A percentile compares a stretch with the other conserved stretches of the same genome.
Conservation (phyloP, 257 asterid species). For the Solanum chaucha region DNA sequence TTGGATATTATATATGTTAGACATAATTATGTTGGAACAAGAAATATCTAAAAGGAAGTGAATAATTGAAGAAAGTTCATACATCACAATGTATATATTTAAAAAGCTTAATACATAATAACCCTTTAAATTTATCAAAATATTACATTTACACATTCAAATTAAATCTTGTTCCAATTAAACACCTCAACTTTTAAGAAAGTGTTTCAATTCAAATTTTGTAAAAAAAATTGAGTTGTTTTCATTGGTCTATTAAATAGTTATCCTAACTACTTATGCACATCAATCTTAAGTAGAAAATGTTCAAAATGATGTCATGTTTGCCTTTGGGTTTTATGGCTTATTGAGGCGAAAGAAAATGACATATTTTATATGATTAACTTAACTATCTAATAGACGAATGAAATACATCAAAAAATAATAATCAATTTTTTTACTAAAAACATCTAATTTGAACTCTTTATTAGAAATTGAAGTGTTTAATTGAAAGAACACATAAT, state of each 20-base stretch:
- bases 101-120: neutral
- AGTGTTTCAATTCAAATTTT: neutral
- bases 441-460: neutral
- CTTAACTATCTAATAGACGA: neutral
- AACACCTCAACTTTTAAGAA: neutral
- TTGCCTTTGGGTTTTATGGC: neutral
- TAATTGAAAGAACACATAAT: neutral
- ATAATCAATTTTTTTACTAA: neutral
- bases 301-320: neutral
- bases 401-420: neutral
- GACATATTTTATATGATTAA: neutral
- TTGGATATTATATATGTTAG: too few species aligned
- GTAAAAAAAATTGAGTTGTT: neutral
- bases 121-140: neutral
- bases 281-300: neutral
- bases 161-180: neutral
- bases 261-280: neutral
- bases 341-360: neutral
- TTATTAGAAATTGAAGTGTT: neutral
- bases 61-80: neutral
- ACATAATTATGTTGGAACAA: neutral
- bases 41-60: neutral
- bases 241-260: neutral
- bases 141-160: neutral
- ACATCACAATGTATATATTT: neutral